Base-by-base conservation (phyloP, 129 eudicot species). In the Apium graveolens region DNA sequence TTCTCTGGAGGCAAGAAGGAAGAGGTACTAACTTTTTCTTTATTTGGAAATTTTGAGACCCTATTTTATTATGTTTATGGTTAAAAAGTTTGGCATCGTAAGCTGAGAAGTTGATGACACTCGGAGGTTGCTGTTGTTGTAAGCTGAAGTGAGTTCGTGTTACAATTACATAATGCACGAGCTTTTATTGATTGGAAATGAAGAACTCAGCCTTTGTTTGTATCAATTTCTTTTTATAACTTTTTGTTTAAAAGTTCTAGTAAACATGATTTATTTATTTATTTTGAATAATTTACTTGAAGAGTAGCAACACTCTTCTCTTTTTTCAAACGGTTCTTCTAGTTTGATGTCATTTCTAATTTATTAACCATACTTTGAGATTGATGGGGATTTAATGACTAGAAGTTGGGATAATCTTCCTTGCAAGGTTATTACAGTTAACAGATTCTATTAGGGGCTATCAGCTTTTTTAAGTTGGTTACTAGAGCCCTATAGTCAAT, bases 1-100 rank as follows among this genome's bases (percentile, higher is more conserved):
- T 91, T 91, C 77, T 65, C 91, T 13, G 79, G 87, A 74, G 90
- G 91, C 90, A 89, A 91, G 84, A 81, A 85, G 65, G 85, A 76
- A 51, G 93, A 85, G 82, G 89, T 87, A 86, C 63, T 62, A 32
- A 14, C 38, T 43, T 77, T 24, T 4, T 35, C 4, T 31, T 42
- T 9, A 20, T 77, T 13, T 44, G 20, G 39, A 73, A 24, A 0
- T 44, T 44, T 29, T 26, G 20, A 24, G n/a, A 24, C 21, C 53
- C 31, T 1, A 5, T 42, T n/a, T 13, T 7, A 31, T 66, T 3
- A 4, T 66, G 39, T 31, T 66, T 38, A 66, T 66, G 17, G 2
- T 66, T 12, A 1, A 14, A 2, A 2, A 38, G 31, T 31, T 31
- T 21, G 37, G 21, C 72, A 31, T 66, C 24, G 31, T 66, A 66